Evolutionary conservation across 768 basidiomycete species (phyloP).

Genomic region (Termitomyces heimii): DNA sequence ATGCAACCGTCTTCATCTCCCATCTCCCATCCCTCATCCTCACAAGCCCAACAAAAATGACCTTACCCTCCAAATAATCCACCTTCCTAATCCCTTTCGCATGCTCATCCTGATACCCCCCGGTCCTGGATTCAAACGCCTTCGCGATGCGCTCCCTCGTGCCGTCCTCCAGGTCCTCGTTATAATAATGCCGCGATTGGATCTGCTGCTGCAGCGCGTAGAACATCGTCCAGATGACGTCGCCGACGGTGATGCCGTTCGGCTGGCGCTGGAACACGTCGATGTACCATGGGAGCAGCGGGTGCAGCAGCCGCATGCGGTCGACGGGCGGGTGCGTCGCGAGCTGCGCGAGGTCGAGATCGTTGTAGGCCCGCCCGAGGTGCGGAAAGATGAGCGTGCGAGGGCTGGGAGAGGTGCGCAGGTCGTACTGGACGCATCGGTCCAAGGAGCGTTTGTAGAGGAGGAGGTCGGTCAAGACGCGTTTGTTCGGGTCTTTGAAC

Average conservation of each 20-base stretch:
- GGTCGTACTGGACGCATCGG: not conserved
- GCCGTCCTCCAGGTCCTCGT: slow-evolving; percentile 42
- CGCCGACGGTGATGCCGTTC: not conserved
- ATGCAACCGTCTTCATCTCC: slow-evolving; percentile 46
- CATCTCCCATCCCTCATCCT: slow-evolving; percentile 53
- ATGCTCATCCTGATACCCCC: slow-evolving; percentile 23
- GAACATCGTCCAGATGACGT: not conserved
- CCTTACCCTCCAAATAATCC: slow-evolving; percentile 53
- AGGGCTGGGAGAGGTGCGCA: not conserved
- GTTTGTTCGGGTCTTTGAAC: not conserved
- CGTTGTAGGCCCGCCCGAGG: slow-evolving; percentile 14
- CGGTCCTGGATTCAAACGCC: slow-evolving; percentile 40
- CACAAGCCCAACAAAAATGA: slow-evolving; percentile 47
- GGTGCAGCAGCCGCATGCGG: not conserved
- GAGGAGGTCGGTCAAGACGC: not conserved
- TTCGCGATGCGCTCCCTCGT: slow-evolving; percentile 37
- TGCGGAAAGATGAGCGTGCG: not conserved
- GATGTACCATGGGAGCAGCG: not conserved
- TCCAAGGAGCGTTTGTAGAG: not conserved
- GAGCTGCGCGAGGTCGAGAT: slow-evolving; percentile 49
- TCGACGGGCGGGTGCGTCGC: slow-evolving; percentile 30
- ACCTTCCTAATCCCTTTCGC: slow-evolving; percentile 46
- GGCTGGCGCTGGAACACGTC: not conserved
- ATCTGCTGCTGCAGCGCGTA: slow-evolving; percentile 14
- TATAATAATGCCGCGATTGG: slow-evolving; percentile 51